phyloP scores from a whole-genome alignment of 176 grass and related monocot species.

The Musa beccarii region DNA sequence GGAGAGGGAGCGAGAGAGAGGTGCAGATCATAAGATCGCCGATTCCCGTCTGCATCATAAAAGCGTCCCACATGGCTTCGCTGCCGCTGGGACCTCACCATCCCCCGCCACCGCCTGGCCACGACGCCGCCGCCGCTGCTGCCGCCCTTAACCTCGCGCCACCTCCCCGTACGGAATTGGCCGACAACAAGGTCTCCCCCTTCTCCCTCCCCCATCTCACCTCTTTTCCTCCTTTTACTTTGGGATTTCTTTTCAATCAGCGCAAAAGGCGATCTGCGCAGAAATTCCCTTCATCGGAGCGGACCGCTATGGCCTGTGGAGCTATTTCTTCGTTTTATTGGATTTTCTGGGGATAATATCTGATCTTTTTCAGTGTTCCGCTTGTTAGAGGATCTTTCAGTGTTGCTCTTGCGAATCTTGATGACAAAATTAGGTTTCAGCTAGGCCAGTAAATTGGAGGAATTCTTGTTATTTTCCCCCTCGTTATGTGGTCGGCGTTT shows the following conservation, averaged over 20 bases:
- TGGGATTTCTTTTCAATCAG: not conserved
- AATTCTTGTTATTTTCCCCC: too few relatives aligned
- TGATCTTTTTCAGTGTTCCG: not conserved
- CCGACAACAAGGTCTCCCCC: slow-evolving; percentile 1
- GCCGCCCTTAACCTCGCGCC: not conserved
- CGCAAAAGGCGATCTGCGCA: not conserved
- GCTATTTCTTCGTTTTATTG: not conserved
- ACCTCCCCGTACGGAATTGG: not conserved
- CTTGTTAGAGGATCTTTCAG: too few relatives aligned
- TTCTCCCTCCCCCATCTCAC: not conserved
- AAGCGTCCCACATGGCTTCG: slow-evolving; percentile 8
- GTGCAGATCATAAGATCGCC: not conserved
- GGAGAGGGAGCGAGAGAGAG: not conserved
- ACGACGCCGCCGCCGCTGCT: not conserved
- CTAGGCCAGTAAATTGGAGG: too few relatives aligned
- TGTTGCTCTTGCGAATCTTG: too few relatives aligned
- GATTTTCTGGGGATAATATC: not conserved
- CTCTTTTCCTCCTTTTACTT: not conserved
- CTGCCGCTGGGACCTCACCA: slow-evolving; percentile 6
- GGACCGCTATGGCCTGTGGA: not conserved
- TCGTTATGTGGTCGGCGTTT: not conserved
- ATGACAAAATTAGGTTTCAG: too few relatives aligned
- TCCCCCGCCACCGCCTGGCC: slow-evolving; percentile 1
- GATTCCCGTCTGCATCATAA: not conserved
- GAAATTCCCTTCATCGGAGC: too few relatives aligned